Base-by-base conservation (phyloP, 352 stramenopile species). In the Phytopythium kandeliae region DNA sequence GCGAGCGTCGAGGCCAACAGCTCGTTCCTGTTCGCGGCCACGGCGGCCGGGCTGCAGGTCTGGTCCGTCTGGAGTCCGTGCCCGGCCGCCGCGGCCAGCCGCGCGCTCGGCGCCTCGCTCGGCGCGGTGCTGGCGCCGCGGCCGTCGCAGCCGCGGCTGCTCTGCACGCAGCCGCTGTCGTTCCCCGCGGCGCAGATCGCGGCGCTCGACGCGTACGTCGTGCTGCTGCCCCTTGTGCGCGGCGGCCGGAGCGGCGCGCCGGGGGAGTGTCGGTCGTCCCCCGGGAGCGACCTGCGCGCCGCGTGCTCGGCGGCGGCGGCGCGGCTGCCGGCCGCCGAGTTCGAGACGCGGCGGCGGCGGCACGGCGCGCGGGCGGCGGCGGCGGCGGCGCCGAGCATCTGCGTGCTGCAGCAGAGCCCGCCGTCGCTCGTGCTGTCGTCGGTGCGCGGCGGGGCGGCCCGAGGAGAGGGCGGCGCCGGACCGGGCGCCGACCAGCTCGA, bases 41-140 rank as follows among this genome's bases (percentile, higher is more conserved):
- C 83, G 30, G 64, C 78, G 6, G 75, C 79, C 1, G 74, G 69
- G 0, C 48, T 94, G 15, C 80, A 94, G 57, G 74, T 94, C 1
- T 94, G 83, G 83, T 90, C 80, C 11, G 88, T 94, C 37, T 94
- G 83, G 83, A 94, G 79, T 52, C 83, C 83, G 28, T 94, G 83
- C 54, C 78, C 92, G 49, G 84, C 85, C 24, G 60, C 89, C 10
- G 83, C 83, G 26, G 77, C 80, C 10, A 87, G 76, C 53, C 68
- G 80, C 16, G 81, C 75, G 2, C 55, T 91, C 19, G 82, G 58
- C 33, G 67, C 61, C 34, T 64, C 69, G 2, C 55, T 91, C 19
- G 82, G 58, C 33, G 67, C 61, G 36, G 63, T 68, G 2, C 67
- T 89, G 4, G 63, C 86, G 19, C 73, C 76, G 21, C 77, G 90